Conservation (phyloP, 345 rosid species). For the Ceriops zippeliana region DNA sequence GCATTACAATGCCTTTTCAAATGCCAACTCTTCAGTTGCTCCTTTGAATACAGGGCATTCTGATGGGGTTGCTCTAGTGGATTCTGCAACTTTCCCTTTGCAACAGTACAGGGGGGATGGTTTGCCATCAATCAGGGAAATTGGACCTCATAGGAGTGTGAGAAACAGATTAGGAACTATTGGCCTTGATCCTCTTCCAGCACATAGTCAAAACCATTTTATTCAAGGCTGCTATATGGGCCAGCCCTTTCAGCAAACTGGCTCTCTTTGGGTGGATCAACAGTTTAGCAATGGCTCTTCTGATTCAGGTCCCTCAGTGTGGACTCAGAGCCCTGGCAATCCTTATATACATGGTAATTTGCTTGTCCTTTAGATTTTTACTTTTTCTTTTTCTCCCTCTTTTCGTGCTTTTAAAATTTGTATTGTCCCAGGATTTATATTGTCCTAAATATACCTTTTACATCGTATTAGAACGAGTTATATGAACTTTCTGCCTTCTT, state of each 20-base stretch:
- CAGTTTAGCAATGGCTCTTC: conserved; percentile 26
- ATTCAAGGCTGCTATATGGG: conserved; percentile 53
- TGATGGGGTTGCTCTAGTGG: conserved; percentile 39
- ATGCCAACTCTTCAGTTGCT: conserved; percentile 36
- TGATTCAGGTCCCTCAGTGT: conserved; percentile 50
- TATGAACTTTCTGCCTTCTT: background rate
- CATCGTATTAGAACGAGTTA: background rate
- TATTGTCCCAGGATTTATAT: background rate
- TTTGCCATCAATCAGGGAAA: conserved; percentile 42
- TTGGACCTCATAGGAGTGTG: conserved; percentile 49
- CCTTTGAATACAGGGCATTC: conserved; percentile 46
- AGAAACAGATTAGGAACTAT: conserved; percentile 53
- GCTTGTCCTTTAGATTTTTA: background rate
- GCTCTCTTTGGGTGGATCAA: conserved; percentile 49
- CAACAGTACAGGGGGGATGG: conserved; percentile 45
- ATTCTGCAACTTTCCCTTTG: conserved; percentile 35
- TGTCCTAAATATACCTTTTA: background rate
- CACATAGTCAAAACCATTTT: conserved; percentile 42
- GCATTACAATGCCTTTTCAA: conserved; percentile 42
- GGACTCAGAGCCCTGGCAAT: conserved; percentile 51
- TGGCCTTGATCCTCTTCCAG: conserved; percentile 48
- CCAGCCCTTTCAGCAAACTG: conserved; percentile 48
- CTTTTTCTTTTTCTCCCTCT: background rate
- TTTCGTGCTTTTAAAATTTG: background rate
- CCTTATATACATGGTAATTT: conserved; percentile 64